These are phyloP conservation scores for Plasmodium gallinaceum DNA, from an alignment of 169 alveolate species.

Conservation along the genomic window DNA sequence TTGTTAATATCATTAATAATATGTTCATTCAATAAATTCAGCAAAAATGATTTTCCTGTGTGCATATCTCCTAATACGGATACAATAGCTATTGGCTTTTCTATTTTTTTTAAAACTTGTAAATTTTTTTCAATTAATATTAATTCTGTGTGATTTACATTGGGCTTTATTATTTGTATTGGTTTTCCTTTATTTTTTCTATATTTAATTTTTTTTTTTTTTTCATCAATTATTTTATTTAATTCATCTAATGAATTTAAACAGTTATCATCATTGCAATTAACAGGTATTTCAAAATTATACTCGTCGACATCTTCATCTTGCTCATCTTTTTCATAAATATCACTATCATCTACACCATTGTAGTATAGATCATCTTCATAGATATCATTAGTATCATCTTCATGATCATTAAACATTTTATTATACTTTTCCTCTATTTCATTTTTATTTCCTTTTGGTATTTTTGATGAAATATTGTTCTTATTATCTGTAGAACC, in stretches of 20 bases:
- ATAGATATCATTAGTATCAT: not conserved
- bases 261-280: constrained; percentile 54
- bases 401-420: constrained; percentile 7
- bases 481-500: not conserved
- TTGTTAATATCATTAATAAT: constrained; percentile 71
- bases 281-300: constrained; percentile 53
- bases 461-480: constrained; percentile 7
- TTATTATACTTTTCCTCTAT: not conserved
- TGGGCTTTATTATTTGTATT: constrained; percentile 83
- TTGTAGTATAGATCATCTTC: not conserved
- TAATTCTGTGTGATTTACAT: constrained; percentile 82
- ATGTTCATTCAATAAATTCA: constrained; percentile 84
- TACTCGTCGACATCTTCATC: constrained; percentile 50
- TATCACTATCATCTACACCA: constrained; percentile 6
- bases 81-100: constrained; percentile 87
- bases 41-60: constrained; percentile 85
- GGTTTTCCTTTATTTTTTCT: constrained; percentile 78
- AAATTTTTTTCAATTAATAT: constrained; percentile 80
- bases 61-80: constrained; percentile 87
- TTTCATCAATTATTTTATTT: constrained; percentile 60
- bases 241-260: constrained; percentile 45
- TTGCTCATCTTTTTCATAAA: constrained; percentile 8
- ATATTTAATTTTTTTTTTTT: constrained; percentile 44
- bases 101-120: constrained; percentile 76
- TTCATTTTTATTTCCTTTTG: not conserved